Base-by-base conservation (phyloP, 371 early-diverging fungal genomes). In the Coemansia sp. region DNA sequence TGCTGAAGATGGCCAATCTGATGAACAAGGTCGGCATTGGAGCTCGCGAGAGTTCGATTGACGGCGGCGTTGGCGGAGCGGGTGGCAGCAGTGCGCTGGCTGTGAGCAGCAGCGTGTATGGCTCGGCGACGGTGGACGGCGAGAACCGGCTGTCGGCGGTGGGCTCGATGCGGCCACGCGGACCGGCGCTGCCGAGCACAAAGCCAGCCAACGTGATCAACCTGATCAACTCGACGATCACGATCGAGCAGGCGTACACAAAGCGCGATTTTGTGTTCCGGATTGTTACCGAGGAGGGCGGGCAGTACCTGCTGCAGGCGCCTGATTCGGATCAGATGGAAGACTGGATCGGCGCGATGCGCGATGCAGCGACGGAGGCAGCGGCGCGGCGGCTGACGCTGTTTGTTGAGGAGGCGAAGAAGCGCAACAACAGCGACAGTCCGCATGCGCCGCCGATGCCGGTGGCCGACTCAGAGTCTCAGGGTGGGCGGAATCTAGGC, bases 201-300 rank as follows among this genome's bases (percentile, higher is more conserved):
- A 91, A 89, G 64, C 88, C 91, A 0, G 89, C 90, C 1, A 85
- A 87, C 5, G 92, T 91, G 30, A 89, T 93, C 79, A 93, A 90
- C 62, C 80, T 93, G 44, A 91, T 93, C 72, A 90, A 91, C 78
- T 84, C 91, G 1, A 89, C 89, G 14, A 87, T 88, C 5, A 86
- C 88, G 3, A 85, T 90, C 5, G 91, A 90, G 18, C 86, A 88
- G 54, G 85, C 85, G 0, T 88, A 89, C 51, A 84, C 88, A 0
- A 90, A 90, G 64, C 86, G 91, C 16, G 90, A 90, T 56, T 88
- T 79, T 79, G 93, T 93, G 12, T 91, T 93, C 71, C 89, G 91
- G 48, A 82, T 93, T 59, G 87, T 91, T 20, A 93, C 91, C 8
- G 93, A 93, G 67, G 93, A 93, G 82, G 93, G 93, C 9, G 90